Percentiles rank a stretch among this genome's conserved stretches.
Evolutionary conservation across 1,284 basidiomycete species (phyloP).

Genomic region (Amylostereum areolatum): DNA sequence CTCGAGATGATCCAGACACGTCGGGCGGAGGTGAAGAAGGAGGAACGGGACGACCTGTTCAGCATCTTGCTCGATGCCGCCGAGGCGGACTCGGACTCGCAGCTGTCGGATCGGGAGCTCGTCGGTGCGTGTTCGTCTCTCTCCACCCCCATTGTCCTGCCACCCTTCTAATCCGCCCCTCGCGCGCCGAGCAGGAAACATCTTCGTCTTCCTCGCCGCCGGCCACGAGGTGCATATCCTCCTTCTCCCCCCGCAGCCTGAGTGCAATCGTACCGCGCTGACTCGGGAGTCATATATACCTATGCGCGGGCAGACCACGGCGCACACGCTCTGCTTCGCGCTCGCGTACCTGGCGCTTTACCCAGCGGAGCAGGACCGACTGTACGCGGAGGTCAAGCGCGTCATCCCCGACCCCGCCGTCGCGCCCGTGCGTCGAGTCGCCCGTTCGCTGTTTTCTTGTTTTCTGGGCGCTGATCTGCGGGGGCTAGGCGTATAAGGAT

Average conservation of each 20-base stretch:
- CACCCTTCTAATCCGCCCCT: not conserved
- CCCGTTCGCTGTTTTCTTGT: not conserved
- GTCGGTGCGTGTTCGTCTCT: conserved; percentile 30
- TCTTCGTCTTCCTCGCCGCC: conserved; percentile 52
- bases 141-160: not conserved
- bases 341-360: conserved; percentile 50
- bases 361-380: conserved; percentile 54
- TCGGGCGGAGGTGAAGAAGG: conserved; percentile 29
- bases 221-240: conserved; percentile 45
- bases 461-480: not conserved
- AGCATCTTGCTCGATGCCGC: conserved; percentile 47
- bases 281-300: conserved; percentile 5
- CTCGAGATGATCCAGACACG: conserved; percentile 49
- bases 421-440: conserved; percentile 37
- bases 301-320: conserved; percentile 38
- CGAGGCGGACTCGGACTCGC: conserved; percentile 22
- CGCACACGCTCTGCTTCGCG: conserved; percentile 51
- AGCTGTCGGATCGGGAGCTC: conserved; percentile 42
- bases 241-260: too few species aligned
- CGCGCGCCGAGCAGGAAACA: conserved; percentile 35
- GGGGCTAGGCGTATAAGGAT: not conserved
- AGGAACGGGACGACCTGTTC: conserved; percentile 48
- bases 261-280: too few species aligned
- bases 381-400: conserved; percentile 45
- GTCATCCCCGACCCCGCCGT: conserved; percentile 34